Evolutionary conservation across 2,329 filamentous ascomycete species (phyloP).

Genomic region (Calonectria pseudoturangicola): DNA sequence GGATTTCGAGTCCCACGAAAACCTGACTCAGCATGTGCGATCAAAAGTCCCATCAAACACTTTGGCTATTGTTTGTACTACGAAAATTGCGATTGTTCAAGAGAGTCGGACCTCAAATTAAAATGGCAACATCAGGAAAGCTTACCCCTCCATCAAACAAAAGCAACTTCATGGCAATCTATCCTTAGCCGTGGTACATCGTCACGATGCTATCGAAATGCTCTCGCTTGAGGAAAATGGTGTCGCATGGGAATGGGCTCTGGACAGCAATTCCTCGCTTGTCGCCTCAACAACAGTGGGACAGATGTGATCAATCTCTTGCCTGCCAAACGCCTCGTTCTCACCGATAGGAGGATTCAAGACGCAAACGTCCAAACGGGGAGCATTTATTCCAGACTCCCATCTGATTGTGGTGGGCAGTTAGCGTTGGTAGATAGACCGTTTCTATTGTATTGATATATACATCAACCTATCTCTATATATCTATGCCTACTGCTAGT

Average conservation of each 20-base stretch:
- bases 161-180: constrained; percentile 9
- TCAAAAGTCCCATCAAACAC: not conserved
- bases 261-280: constrained; percentile 1
- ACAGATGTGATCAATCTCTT: constrained; percentile 14
- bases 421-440: not conserved
- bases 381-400: constrained; percentile 10
- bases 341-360: constrained; percentile 5
- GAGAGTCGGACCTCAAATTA: not conserved
- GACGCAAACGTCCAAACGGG: not conserved
- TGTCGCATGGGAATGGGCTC: constrained; percentile 6
- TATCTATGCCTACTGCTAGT: too few relatives aligned
- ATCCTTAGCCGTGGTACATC: constrained; percentile 14
- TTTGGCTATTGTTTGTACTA: not conserved
- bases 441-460: not conserved
- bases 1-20: not conserved
- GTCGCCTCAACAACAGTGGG: not conserved
- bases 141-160: constrained; percentile 12
- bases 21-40: not conserved
- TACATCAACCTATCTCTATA: too few relatives aligned
- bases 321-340: constrained; percentile 2
- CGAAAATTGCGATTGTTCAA: not conserved
- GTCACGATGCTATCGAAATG: constrained; percentile 10
- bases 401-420: not conserved
- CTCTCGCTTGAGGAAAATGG: constrained; percentile 6
- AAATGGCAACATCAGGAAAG: not conserved